Conservation (phyloP, 768 basidiomycete species). For the Lactarius sanguifluus region DNA sequence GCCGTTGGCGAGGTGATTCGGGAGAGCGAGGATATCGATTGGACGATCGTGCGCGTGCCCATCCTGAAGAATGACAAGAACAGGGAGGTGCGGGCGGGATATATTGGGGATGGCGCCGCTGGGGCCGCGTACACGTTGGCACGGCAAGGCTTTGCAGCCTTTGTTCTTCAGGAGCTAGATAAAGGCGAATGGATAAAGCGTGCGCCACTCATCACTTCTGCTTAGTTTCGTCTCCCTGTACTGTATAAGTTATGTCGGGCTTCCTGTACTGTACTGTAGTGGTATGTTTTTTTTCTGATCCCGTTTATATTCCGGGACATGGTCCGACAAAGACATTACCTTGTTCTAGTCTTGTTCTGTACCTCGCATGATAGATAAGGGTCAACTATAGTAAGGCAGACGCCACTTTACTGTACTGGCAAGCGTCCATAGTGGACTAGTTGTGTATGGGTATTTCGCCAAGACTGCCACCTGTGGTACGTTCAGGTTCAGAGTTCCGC, state of each 20-base stretch:
- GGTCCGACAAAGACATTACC: no score
- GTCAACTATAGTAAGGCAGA: no score
- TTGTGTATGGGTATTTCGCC: no score
- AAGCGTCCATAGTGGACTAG: no score
- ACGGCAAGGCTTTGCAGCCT: conserved; percentile 58
- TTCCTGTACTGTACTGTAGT: background rate
- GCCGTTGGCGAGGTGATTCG: conserved; percentile 59
- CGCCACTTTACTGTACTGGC: no score
- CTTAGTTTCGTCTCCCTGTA: conserved; percentile 24
- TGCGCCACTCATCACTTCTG: conserved; percentile 40
- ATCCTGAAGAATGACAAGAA: conserved; percentile 51
- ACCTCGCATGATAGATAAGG: no score
- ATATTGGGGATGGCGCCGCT: conserved; percentile 62
- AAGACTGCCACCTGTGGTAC: no score
- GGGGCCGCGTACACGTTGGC: conserved; percentile 44
- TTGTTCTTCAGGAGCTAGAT: conserved; percentile 57
- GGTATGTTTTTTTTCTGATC: no score
- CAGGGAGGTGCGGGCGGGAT: conserved; percentile 55
- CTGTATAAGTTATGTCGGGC: background rate
- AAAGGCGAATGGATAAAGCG: conserved; percentile 59
- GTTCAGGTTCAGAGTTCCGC: no score
- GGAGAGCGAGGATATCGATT: conserved; percentile 52
- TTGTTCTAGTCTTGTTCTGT: no score
- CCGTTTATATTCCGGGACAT: no score
- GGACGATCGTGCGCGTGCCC: conserved; percentile 72